Base-by-base conservation (phyloP, 2,329 filamentous ascomycete species). In the Blastomyces gilchristii region DNA sequence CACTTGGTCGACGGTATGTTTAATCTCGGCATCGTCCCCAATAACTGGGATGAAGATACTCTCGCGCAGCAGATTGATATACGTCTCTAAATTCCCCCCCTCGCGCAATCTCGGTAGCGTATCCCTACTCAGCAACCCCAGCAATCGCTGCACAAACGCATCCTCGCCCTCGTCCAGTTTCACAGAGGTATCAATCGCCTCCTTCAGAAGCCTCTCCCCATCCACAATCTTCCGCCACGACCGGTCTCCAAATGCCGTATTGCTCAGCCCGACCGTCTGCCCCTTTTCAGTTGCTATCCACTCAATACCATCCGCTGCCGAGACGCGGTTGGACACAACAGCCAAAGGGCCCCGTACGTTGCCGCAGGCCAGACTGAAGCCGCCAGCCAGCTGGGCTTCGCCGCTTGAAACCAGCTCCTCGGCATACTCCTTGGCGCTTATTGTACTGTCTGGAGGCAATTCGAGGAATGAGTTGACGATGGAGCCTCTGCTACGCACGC, bases 351-450 rank as follows among this genome's bases (percentile, higher is more conserved):
- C 78, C 39, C 79, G 77, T 34, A 85, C 71, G 61, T 79, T 74
- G 0, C 85, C 85, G 70, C 84, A 87, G 1, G 84, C 77, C 8
- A 87, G 73, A 65, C 82, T 86, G 71, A 87, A 87, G 0, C 85
- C 85, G 1, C 85, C 85, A 0, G 86, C 83, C 64, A 60, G 31
- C 65, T 81, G 76, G 8, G 83, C 79, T 5, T 79, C 78, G 2
- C 82, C 79, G 47, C 80, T 79, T 54, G 81, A 77, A 39, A 87
- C 79, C 68, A 87, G 78, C 16, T 78, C 71, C 65, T 78, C 74
- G 2, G 83, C 82, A 65, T 85, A 86, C 2, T 79, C 73, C 39
- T 79, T 76, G 0, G 82, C 79, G 2, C 72, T 72, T 62, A 80
- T 76, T 16, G 70, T 63, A 54, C 69, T 69, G 3, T 73, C 70